These are phyloP conservation scores for Colletotrichum limetticola DNA, from an alignment of 2,329 filamentous ascomycete genomes.

Conservation along the genomic window DNA sequence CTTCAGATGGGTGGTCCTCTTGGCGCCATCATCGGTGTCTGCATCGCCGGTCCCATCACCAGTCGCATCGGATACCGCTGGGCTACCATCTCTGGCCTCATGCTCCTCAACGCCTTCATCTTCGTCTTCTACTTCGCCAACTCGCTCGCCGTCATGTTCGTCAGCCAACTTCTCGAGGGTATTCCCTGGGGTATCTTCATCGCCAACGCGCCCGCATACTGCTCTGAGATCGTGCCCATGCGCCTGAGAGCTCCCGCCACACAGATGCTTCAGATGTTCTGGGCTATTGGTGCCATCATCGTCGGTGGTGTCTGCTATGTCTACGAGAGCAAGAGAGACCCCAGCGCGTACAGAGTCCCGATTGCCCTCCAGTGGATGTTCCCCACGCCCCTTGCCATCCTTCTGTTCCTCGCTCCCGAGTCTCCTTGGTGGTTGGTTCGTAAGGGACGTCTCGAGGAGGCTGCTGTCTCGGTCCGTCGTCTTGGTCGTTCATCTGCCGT, in stretches of 20 bases:
- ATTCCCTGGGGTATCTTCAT: constrained; percentile 75
- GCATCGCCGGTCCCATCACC: constrained; percentile 69
- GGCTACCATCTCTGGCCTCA: constrained; percentile 65
- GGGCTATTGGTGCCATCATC: constrained; percentile 71
- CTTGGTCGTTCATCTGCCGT: constrained; percentile 48
- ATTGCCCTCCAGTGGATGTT: constrained; percentile 69
- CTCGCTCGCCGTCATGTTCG: constrained; percentile 56
- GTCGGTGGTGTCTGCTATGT: constrained; percentile 66
- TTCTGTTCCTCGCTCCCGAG: constrained; percentile 62
- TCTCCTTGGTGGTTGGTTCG: constrained; percentile 68
- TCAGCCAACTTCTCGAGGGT: constrained; percentile 68
- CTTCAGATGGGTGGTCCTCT: constrained; percentile 65
- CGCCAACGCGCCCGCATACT: constrained; percentile 72
- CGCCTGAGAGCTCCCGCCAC: constrained; percentile 66
- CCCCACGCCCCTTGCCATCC: constrained; percentile 63
- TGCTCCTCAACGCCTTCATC: constrained; percentile 68
- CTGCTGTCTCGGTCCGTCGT: constrained; percentile 56
- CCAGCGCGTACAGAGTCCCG: constrained; percentile 55
- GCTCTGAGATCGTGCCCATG: constrained; percentile 69
- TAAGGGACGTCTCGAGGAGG: constrained; percentile 56
- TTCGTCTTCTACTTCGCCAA: constrained; percentile 61
- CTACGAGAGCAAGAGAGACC: constrained; percentile 52
- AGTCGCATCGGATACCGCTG: constrained; percentile 69
- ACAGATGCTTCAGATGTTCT: constrained; percentile 74
- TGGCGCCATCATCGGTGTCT: constrained; percentile 70